Percentiles rank a stretch among this genome's conserved stretches.
phyloP scores from a whole-genome alignment of 129 eudicot species.

The Tagetes erecta region DNA sequence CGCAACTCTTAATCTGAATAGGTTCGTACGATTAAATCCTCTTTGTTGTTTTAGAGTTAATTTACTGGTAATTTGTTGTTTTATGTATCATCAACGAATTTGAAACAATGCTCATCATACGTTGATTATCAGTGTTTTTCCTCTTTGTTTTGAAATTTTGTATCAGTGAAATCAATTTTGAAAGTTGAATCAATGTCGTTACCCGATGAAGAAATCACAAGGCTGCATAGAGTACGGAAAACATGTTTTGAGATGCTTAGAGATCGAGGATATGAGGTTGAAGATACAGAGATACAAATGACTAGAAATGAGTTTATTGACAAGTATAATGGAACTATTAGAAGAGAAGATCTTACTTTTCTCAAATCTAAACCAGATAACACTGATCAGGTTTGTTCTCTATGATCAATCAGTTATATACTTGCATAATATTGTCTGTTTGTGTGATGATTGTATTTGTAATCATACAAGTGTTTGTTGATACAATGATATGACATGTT shows the following conservation, averaged over 20 bases:
- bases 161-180: not conserved
- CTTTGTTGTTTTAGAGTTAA: not conserved
- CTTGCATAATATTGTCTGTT: not conserved
- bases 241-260: slow-evolving; percentile 73
- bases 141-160: slow-evolving; percentile 17
- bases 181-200: slow-evolving; percentile 25
- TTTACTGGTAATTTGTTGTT: not conserved
- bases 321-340: slow-evolving; percentile 58
- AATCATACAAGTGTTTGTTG: not conserved
- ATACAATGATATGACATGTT: not conserved
- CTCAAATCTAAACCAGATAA: slow-evolving; percentile 45
- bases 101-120: too few species aligned
- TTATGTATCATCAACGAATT: not conserved
- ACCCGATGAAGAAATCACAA: slow-evolving; percentile 34
- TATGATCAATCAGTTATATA: not conserved
- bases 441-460: slow-evolving; percentile 1
- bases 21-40: slow-evolving; percentile 8
- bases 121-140: not conserved
- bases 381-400: slow-evolving; percentile 23
- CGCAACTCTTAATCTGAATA: not conserved
- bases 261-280: slow-evolving; percentile 68
- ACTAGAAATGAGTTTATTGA: slow-evolving; percentile 51
- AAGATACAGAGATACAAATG: slow-evolving; percentile 64
- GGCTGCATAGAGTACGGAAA: slow-evolving; percentile 48
- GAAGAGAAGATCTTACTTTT: slow-evolving; percentile 68